Evolutionary conservation across 108 stramenopile species (phyloP).

Genomic region (Licmophora abbreviata): DNA sequence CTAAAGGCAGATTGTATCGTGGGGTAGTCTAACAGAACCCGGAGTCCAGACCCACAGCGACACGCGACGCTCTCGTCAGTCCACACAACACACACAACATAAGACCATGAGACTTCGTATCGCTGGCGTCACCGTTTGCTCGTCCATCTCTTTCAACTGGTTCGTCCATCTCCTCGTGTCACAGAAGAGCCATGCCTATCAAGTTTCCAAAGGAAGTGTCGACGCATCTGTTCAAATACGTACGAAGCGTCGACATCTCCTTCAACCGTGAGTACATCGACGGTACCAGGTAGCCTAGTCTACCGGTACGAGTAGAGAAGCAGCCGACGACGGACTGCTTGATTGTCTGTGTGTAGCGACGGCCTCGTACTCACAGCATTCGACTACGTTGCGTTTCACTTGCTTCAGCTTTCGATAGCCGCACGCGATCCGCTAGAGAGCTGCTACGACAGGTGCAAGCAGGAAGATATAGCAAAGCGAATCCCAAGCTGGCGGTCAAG

Average conservation of each 20-base stretch:
- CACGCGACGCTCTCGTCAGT: too few relatives aligned
- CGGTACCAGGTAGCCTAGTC: background rate
- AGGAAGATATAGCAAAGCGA: constrained; percentile 33
- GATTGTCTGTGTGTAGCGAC: background rate
- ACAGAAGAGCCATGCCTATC: constrained; percentile 62
- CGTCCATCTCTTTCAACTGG: too few relatives aligned
- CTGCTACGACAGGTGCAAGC: constrained; percentile 63
- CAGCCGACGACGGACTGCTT: background rate
- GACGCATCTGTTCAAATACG: constrained; percentile 65
- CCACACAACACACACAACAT: too few relatives aligned
- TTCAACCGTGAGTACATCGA: constrained; percentile 64
- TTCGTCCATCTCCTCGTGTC: too few relatives aligned
- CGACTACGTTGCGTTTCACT: background rate
- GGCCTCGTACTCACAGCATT: background rate
- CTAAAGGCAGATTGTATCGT: too few relatives aligned
- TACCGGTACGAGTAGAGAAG: background rate
- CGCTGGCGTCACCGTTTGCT: too few relatives aligned
- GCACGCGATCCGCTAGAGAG: constrained; percentile 67
- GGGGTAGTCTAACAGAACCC: too few relatives aligned
- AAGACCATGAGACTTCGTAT: too few relatives aligned
- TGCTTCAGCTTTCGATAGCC: constrained; percentile 50
- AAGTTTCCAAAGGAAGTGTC: constrained; percentile 68
- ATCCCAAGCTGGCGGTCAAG: constrained; percentile 60
- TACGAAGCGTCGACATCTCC: constrained; percentile 46
- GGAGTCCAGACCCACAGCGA: too few relatives aligned